phyloP scores from a whole-genome alignment of 2,329 filamentous ascomycete species.

The Scorias spongiosa region DNA sequence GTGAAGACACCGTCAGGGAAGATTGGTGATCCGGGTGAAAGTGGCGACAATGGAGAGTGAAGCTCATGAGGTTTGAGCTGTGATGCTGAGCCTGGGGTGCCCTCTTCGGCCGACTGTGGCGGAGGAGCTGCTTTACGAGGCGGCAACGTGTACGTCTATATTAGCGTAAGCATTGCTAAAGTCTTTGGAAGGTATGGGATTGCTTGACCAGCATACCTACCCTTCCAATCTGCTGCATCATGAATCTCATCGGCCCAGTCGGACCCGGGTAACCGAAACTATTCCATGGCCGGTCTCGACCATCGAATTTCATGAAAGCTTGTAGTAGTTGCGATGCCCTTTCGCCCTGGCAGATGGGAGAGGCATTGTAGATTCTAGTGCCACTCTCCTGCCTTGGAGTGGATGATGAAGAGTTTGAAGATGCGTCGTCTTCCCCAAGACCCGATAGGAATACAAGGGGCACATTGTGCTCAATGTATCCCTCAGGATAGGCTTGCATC shows the following conservation, averaged over 20 bases:
- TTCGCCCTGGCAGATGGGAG: conserved; percentile 13
- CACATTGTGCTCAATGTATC: conserved; percentile 75
- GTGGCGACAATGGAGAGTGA: conserved; percentile 81
- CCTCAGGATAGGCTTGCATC: conserved; percentile 68
- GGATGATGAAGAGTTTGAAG: conserved; percentile 15
- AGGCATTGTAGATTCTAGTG: conserved; percentile 10
- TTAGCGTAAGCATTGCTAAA: conserved; percentile 8
- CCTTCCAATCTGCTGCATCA: conserved; percentile 46
- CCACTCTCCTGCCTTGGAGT: conserved; percentile 13
- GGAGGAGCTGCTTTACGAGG: conserved; percentile 48
- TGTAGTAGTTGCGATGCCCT: conserved; percentile 41
- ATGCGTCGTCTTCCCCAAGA: conserved; percentile 33
- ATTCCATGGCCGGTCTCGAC: conserved; percentile 14
- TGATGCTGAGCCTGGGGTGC: conserved; percentile 30
- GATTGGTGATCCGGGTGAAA: conserved; percentile 66
- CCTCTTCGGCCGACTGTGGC: conserved; percentile 23
- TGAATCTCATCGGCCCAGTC: conserved; percentile 11
- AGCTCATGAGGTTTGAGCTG: conserved; percentile 34
- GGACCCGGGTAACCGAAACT: conserved; percentile 12
- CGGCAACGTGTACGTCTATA: conserved; percentile 42
- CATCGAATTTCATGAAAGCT: conserved; percentile 36
- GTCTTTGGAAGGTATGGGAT: conserved; percentile 39
- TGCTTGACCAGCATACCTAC: conserved; percentile 45
- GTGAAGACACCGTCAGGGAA: conserved; percentile 86
- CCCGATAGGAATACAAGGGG: conserved; percentile 75